These are phyloP conservation scores for Leptographium wingfieldii DNA, from an alignment of 2,329 filamentous ascomycete genomes.

Conservation along the genomic window DNA sequence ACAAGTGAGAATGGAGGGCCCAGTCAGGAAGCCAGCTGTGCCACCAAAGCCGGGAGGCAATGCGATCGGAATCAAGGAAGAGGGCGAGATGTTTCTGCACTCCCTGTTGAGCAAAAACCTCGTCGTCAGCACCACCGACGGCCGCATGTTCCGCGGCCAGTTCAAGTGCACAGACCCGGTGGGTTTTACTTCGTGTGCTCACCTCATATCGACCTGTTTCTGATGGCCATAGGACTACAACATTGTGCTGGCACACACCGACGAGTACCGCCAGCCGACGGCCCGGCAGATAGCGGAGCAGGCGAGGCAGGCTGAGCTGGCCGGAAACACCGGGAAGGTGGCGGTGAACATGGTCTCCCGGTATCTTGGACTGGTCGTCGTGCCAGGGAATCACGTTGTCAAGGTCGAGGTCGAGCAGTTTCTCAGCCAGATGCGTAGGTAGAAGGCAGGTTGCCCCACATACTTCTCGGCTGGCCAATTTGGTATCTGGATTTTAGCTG, in stretches of 20 bases:
- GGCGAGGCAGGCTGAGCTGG: slow-evolving; percentile 12
- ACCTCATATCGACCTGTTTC: not conserved
- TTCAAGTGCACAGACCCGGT: slow-evolving; percentile 95
- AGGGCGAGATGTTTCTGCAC: slow-evolving; percentile 32
- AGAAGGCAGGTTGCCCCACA: not conserved
- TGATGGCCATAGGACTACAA: slow-evolving; percentile 59
- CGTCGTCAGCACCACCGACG: slow-evolving; percentile 68
- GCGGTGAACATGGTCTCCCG: slow-evolving; percentile 67
- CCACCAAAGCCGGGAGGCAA: not conserved
- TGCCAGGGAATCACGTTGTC: slow-evolving; percentile 73
- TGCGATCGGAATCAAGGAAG: not conserved
- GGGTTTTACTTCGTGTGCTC: slow-evolving; percentile 9
- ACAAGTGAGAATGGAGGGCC: not conserved
- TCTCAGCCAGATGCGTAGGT: slow-evolving; percentile 34
- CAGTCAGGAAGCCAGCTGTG: not conserved
- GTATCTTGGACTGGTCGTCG: slow-evolving; percentile 78
- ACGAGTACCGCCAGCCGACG: slow-evolving; percentile 77
- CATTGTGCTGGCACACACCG: slow-evolving; percentile 70
- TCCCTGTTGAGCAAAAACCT: slow-evolving; percentile 68
- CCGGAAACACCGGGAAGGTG: slow-evolving; percentile 28
- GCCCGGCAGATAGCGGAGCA: slow-evolving; percentile 29
- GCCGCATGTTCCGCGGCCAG: slow-evolving; percentile 75
- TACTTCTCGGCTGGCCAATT: not conserved
- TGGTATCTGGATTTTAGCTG: not conserved
- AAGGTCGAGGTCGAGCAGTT: slow-evolving; percentile 84